Evolutionary conservation across 2,329 filamentous ascomycete species (phyloP), one percentile per base, ranked within the genome.

Genomic region (Clarireedia homoeocarpa): DNA sequence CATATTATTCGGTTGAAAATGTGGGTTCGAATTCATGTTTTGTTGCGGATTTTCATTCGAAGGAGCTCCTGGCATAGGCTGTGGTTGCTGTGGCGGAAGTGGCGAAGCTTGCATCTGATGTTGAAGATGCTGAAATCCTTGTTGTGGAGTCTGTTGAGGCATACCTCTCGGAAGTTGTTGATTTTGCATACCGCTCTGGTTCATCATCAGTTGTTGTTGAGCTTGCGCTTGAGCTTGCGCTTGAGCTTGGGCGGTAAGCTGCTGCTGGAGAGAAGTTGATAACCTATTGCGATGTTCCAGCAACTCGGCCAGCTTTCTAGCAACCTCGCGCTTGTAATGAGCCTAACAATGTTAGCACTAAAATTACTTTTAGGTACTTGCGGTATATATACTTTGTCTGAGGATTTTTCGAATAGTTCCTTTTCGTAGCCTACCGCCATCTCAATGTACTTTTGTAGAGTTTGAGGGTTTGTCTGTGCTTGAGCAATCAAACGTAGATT

Each of bases 41-140:
- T 61, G 67, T 24, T 63, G 59, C 30, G 61, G 44, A 2, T 59
- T 56, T 48, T 67, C 64, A 23, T 65, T 68, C 27, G 56, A 69
- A 67, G 60, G 72, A 64, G 69, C 67, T 57, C 67, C 63, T 0
- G 58, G 52, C 48, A 65, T 62, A 46, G 66, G 61, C n/a, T 62
- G 66, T 20, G 62, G 58, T 55, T 66, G 64, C 58, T 79, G 79
- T 51, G 75, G 79, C 9, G 76, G 73, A 24, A 82, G 74, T 39
- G 75, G 76, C 1, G 77, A 74, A 4, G 75, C 70, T 62, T 83
- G 81, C 78, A 82, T 81, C 55, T 75, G 78, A 54, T 81, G 80
- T 57, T 82, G 80, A 38, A 83, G 73, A 48, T 79, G 76, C 59
- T 80, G 80, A 57, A 84, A 83, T 1, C 74, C 75, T 62, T 76